Evolutionary conservation across 2,329 filamentous ascomycete genomes (phyloP).

Genomic region (Diaporthe ampelina): DNA sequence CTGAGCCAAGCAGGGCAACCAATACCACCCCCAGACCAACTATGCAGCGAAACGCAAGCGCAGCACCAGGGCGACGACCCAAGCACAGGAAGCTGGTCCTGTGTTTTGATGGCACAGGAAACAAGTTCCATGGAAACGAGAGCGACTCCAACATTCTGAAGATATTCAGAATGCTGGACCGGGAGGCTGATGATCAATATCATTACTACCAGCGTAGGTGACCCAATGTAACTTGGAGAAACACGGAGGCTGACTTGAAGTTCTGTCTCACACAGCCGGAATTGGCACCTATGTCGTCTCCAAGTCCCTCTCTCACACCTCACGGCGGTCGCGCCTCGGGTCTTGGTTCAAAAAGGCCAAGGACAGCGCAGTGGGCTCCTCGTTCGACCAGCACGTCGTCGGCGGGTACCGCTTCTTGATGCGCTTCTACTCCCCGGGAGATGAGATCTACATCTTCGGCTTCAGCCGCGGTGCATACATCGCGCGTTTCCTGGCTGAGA

Average conservation of each 20-base stretch:
- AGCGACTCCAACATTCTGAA: constrained; percentile 78
- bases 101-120: constrained; percentile 75
- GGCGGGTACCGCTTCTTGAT: constrained; percentile 86
- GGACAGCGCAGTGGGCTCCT: constrained; percentile 84
- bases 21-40: neutral
- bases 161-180: constrained; percentile 78
- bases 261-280: constrained; percentile 60
- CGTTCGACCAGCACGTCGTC: constrained; percentile 86
- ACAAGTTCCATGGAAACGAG: constrained; percentile 74
- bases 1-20: constrained; percentile 6
- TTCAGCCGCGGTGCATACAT: constrained; percentile 82
- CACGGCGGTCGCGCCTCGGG: constrained; percentile 67
- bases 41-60: constrained; percentile 15
- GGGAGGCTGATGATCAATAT: constrained; percentile 72
- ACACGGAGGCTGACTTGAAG: constrained; percentile 25
- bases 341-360: constrained; percentile 81
- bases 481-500: constrained; percentile 82
- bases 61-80: constrained; percentile 13
- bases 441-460: constrained; percentile 80
- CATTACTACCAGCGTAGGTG: constrained; percentile 74
- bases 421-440: constrained; percentile 76
- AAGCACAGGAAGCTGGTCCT: constrained; percentile 65
- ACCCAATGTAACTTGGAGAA: neutral
- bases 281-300: constrained; percentile 81
- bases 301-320: constrained; percentile 70